Evolutionary conservation across 2,329 filamentous ascomycete genomes (phyloP), one percentile per base, ranked within the genome.

Genomic region (Ophiobolus disseminans): DNA sequence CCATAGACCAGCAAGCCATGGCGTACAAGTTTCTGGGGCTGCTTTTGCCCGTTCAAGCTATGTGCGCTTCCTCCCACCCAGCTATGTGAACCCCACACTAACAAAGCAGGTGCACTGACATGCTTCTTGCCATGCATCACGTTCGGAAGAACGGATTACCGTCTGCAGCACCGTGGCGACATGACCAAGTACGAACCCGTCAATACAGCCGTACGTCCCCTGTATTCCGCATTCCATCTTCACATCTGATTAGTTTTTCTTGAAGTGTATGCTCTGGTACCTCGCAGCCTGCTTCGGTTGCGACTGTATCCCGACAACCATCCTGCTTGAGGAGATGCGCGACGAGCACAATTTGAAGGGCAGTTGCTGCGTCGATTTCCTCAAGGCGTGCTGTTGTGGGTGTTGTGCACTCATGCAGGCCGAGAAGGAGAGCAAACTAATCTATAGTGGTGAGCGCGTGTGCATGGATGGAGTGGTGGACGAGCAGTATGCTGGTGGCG

Each of bases 91-190:
- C 14, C 10, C 5, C 19, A 5, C 4, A 10, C 16, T 10, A 17
- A n/a, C 14, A 5, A 17, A 5, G 8, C 11, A 53, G 38, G 40
- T 14, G 34, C 22, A n/a, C 23, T 44, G 3, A 45, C 52, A 23
- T 54, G 44, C 26, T 53, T 21, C 58, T 62, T 63, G 40, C 70
- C 72, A 26, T 74, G 72, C 43, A 51, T 73, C 17, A 68, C 65
- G 3, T 73, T 73, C 55, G 71, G 72, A 31, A 73, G 67, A 44
- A 72, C 66, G n/a, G 60, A 69, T 35, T 61, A 73, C 39, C 68
- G 72, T 20, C 50, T 70, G 4, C 58, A 61, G 20, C 59, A 71
- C 36, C 54, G 72, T 31, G 58, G 59, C 17, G 60, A 65, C 45
- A 59, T 74, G 58, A 50, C 58, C 4, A 62, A 51, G 7, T 74